Conservation (phyloP, 73 alveolate species). For the Paramecium bursaria region DNA sequence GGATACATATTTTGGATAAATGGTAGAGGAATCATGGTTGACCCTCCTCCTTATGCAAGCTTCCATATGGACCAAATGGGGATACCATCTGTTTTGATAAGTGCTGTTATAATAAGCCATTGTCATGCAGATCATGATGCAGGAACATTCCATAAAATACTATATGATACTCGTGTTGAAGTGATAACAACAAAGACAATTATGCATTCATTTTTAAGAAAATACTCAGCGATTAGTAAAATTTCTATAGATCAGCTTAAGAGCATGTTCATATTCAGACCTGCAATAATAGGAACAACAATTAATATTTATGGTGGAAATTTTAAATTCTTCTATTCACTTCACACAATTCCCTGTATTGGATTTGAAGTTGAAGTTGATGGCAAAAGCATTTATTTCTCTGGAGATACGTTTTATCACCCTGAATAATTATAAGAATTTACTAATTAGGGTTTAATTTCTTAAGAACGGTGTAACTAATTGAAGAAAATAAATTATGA, state of each 20-base stretch:
- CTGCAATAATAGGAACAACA: slow-evolving; percentile 57
- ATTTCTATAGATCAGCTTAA: slow-evolving; percentile 24
- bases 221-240: slow-evolving; percentile 56
- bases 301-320: slow-evolving; percentile 56
- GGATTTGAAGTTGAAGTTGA: slow-evolving; percentile 52
- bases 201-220: slow-evolving; percentile 53
- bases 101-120: slow-evolving; percentile 52
- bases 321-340: slow-evolving; percentile 54
- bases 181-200: slow-evolving; percentile 59
- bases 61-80: slow-evolving; percentile 24
- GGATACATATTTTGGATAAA: slow-evolving; percentile 61
- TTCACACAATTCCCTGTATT: slow-evolving; percentile 61
- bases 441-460: slow-evolving; percentile 21
- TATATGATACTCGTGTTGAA: slow-evolving; percentile 15
- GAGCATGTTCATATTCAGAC: slow-evolving; percentile 50
- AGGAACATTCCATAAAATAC: slow-evolving; percentile 61
- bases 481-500: slow-evolving; percentile 38
- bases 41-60: slow-evolving; percentile 67
- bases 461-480: slow-evolving; percentile 31
- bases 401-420: slow-evolving; percentile 61
- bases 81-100: slow-evolving; percentile 30
- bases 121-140: slow-evolving; percentile 73
- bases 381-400: slow-evolving; percentile 28
- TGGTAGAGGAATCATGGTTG: slow-evolving; percentile 66
- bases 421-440: slow-evolving; percentile 26